Base-by-base conservation (phyloP, 345 rosid species). In the Heritiera fomes region DNA sequence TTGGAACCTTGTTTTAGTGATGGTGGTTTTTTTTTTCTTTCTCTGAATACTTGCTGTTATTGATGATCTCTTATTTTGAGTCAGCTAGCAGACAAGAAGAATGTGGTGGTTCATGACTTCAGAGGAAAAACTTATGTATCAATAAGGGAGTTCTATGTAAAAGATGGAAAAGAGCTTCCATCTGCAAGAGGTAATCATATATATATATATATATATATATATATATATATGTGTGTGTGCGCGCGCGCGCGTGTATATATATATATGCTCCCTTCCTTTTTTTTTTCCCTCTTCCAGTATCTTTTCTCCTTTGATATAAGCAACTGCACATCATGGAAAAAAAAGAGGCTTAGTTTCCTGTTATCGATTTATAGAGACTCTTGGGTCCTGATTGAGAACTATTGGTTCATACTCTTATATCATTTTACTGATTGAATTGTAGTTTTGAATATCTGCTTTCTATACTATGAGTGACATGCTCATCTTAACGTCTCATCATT, bases 81-180 rank as follows among this genome's bases (percentile, higher is more conserved):
- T 74, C 81, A 95, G 98, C 89, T 95, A 20, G 87, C 94, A 65
- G 84, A 88, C 73, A 93, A 73, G 80, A 83, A 81, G 81, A 85
- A 59, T 56, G 95, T 87, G 82, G 65, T 60, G 72, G 75, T 91
- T 81, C 85, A 85, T 45, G 87, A 84, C 18, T 83, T 81, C 75
- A 81, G 66, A 68, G 95, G 95, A 73, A 85, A 76, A 83, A 58
- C 85, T 65, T 75, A 75, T 71, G 82, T 93, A n/a, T 79, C 89
- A 0, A 86, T 94, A 10, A 86, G 94, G 80, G 90, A 93, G 47
- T 82, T 63, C 53, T 77, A 86, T 81, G 61, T 30, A 50, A 89
- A 75, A 85, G 74, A 84, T 52, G 92, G 90, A 71, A 88, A 77
- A 78, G 86, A 82, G 83, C 64, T 80, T 71, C 86, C 89, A 56